Percentiles rank a stretch among this genome's conserved stretches.
Conservation (phyloP, 2,329 filamentous ascomycete genomes). For the Aschersonia sp. region DNA sequence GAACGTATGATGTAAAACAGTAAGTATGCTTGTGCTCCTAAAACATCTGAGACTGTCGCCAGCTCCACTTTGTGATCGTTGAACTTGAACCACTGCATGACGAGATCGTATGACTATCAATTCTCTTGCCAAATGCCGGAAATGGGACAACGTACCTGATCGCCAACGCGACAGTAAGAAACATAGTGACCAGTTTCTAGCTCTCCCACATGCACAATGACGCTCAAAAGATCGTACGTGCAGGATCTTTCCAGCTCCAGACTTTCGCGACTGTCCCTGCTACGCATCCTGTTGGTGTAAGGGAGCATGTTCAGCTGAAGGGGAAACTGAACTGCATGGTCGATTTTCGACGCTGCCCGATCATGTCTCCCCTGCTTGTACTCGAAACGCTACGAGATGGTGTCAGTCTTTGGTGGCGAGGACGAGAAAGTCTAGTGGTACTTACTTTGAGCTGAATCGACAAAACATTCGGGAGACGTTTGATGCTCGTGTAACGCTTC, state of each 20-base stretch:
- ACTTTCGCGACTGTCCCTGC: slow-evolving; percentile 33
- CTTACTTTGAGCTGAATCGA: slow-evolving; percentile 82
- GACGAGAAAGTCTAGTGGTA: slow-evolving; percentile 5
- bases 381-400: slow-evolving; percentile 45
- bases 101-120: background rate
- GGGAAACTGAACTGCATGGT: slow-evolving; percentile 75
- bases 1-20: slow-evolving; percentile 71
- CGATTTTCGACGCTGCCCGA: slow-evolving; percentile 69
- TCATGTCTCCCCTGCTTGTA: slow-evolving; percentile 52
- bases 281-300: slow-evolving; percentile 59
- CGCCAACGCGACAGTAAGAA: slow-evolving; percentile 72
- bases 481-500: slow-evolving; percentile 71
- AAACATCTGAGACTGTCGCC: slow-evolving; percentile 70
- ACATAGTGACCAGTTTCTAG: slow-evolving; percentile 89
- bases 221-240: slow-evolving; percentile 75
- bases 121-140: slow-evolving; percentile 3
- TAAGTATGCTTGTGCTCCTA: slow-evolving; percentile 76
- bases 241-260: slow-evolving; percentile 50
- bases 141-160: slow-evolving; percentile 30
- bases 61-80: slow-evolving; percentile 88
- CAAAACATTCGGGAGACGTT: slow-evolving; percentile 73
- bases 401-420: background rate
- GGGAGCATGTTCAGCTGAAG: slow-evolving; percentile 80
- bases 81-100: slow-evolving; percentile 73
- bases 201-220: slow-evolving; percentile 86